Evolutionary conservation across 768 basidiomycete genomes (phyloP).

Genomic region (Rickenella mellea): DNA sequence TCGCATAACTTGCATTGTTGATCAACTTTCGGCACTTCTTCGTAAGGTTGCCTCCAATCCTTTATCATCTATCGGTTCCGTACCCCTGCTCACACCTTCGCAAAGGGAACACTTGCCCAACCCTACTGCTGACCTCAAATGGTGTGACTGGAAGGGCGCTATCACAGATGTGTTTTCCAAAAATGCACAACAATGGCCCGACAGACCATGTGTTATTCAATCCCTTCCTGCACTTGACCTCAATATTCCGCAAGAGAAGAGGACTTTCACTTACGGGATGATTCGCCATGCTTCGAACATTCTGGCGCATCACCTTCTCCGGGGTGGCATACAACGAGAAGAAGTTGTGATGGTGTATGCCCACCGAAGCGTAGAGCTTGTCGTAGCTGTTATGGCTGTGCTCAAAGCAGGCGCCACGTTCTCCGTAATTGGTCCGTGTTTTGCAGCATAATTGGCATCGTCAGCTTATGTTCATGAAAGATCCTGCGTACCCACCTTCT

Average conservation of each 20-base stretch:
- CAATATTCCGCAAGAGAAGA: constrained; percentile 37
- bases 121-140: constrained; percentile 82
- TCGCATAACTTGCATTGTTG: constrained; percentile 71
- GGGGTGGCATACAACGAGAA: constrained; percentile 78
- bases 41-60: constrained; percentile 63
- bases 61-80: constrained; percentile 60
- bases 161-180: constrained; percentile 91
- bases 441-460: constrained; percentile 1
- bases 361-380: constrained; percentile 90
- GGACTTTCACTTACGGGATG: constrained; percentile 65
- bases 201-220: constrained; percentile 86
- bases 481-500: constrained; percentile 93
- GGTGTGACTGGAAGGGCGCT: constrained; percentile 96
- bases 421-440: constrained; percentile 81
- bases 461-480: constrained; percentile 27
- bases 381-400: constrained; percentile 94
- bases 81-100: constrained; percentile 65
- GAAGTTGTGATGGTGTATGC: constrained; percentile 99
- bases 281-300: constrained; percentile 84
- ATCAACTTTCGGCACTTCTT: constrained; percentile 76
- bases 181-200: constrained; percentile 75
- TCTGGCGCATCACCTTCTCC: constrained; percentile 81
- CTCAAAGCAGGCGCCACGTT: constrained; percentile 95
- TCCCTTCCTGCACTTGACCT: constrained; percentile 35
- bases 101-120: constrained; percentile 70